Evolutionary conservation across 2,329 filamentous ascomycete species (phyloP).

Genomic region (Aspergillaceae sp.): DNA sequence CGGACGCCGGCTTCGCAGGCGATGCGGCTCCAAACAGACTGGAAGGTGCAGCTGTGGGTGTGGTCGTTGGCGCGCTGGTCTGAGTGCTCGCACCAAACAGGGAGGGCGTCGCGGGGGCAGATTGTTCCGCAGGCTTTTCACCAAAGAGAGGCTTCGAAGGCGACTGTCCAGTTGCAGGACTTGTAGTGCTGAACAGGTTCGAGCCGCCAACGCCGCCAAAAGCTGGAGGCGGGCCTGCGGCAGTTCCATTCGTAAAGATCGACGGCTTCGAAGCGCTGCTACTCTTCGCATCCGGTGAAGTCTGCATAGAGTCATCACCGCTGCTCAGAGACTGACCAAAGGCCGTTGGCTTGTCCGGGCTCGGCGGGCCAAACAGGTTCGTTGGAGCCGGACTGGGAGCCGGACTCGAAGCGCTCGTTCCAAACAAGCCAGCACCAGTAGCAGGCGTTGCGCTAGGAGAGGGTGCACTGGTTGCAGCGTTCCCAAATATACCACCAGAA

Average conservation of each 20-base stretch:
- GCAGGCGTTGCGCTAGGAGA: constrained; percentile 11
- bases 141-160: constrained; percentile 18
- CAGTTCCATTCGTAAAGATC: constrained; percentile 14
- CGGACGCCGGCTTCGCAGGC: constrained; percentile 6
- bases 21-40: constrained; percentile 11
- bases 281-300: constrained; percentile 22
- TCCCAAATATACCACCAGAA: constrained; percentile 13
- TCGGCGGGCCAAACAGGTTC: constrained; percentile 15
- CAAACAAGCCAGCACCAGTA: constrained; percentile 7
- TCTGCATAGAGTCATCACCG: constrained; percentile 24
- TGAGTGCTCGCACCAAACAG: constrained; percentile 2
- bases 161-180: constrained; percentile 11
- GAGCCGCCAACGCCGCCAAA: constrained; percentile 8
- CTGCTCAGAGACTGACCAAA: constrained; percentile 21
- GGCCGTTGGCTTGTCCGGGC: constrained; percentile 12
- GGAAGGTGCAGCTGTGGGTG: constrained; percentile 6
- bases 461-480: constrained; percentile 5
- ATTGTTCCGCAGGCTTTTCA: constrained; percentile 9
- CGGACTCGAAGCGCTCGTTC: constrained; percentile 10
- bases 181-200: constrained; percentile 1
- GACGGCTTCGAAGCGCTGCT: constrained; percentile 11
- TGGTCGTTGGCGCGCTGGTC: constrained; percentile 8
- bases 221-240: constrained; percentile 3
- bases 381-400: constrained; percentile 10
- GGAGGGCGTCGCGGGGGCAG: constrained; percentile 7